Conservation (phyloP, 176 grass and related monocot species). For the Chrysopogon serrulatus region DNA sequence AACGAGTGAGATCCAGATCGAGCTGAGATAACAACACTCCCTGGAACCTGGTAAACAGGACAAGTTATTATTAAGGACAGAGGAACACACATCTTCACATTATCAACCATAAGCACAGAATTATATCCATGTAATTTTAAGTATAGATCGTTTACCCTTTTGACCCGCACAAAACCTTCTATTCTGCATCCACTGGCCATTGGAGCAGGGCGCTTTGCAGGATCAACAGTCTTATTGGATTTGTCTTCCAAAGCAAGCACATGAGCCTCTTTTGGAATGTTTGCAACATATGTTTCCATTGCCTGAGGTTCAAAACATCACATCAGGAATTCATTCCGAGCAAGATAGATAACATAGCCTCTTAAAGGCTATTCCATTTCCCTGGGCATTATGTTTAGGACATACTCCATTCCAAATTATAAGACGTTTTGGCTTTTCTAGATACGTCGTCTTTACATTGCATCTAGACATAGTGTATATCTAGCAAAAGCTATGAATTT, state of each 20-base stretch:
- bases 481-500: no score
- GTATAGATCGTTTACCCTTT: slow-evolving; percentile 62
- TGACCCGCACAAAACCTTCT: slow-evolving; percentile 95
- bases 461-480: no score
- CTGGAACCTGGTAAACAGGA: slow-evolving; percentile 70
- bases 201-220: slow-evolving; percentile 83
- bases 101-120: neutral
- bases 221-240: slow-evolving; percentile 63
- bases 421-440: neutral
- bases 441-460: no score
- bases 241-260: slow-evolving; percentile 70
- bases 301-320: slow-evolving; percentile 63
- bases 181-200: slow-evolving; percentile 85
- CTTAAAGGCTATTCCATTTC: slow-evolving; percentile 2
- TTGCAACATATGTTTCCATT: slow-evolving; percentile 88
- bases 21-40: slow-evolving; percentile 92
- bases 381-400: neutral
- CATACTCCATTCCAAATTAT: neutral
- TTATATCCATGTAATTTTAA: neutral
- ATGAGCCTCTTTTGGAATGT: slow-evolving; percentile 68
- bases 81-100: neutral
- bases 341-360: neutral
- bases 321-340: slow-evolving; percentile 4
- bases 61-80: neutral
- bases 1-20: slow-evolving; percentile 89